Evolutionary conservation across 371 early-diverging fungal genomes (phyloP).

Genomic region (Furculomyces boomerangus): DNA sequence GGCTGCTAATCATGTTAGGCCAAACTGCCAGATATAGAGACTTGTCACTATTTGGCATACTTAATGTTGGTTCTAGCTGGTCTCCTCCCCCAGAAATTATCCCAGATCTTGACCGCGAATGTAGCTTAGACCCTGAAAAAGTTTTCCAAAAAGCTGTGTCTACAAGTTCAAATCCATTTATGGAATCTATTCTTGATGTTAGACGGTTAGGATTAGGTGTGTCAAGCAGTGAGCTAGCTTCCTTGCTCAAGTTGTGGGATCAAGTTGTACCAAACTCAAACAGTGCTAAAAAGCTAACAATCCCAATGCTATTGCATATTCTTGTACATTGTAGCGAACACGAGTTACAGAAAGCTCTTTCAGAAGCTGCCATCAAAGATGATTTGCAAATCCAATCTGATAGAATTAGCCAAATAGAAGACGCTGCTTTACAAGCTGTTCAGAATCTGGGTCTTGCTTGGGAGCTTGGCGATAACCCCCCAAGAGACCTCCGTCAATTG

Average conservation of each 20-base stretch:
- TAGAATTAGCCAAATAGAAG: conserved; percentile 23
- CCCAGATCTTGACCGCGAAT: conserved; percentile 21
- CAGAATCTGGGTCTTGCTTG: conserved; percentile 24
- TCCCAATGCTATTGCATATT: conserved; percentile 24
- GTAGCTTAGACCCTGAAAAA: conserved; percentile 23
- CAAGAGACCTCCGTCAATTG: conserved; percentile 22
- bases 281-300: conserved; percentile 13
- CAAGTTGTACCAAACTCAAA: conserved; percentile 2
- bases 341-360: conserved; percentile 18
- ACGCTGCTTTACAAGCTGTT: conserved; percentile 24
- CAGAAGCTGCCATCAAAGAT: conserved; percentile 16
- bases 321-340: conserved; percentile 21
- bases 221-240: conserved; percentile 14
- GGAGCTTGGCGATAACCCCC: conserved; percentile 25
- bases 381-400: conserved; percentile 7
- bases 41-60: conserved; percentile 13
- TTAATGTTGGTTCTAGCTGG: conserved; percentile 13
- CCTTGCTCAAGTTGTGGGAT: conserved; percentile 17
- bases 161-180: conserved; percentile 14
- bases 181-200: conserved; percentile 22
- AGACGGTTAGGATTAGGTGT: conserved; percentile 21
- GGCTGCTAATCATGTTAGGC: conserved; percentile 19
- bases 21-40: conserved; percentile 17
- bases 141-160: conserved; percentile 23
- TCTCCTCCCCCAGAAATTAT: conserved; percentile 11